A percentile compares a stretch with the other conserved stretches of the same genome.
These are phyloP conservation scores for Akebia trifoliata DNA, from an alignment of 164 flowering plant genomes.

Conservation along the genomic window DNA sequence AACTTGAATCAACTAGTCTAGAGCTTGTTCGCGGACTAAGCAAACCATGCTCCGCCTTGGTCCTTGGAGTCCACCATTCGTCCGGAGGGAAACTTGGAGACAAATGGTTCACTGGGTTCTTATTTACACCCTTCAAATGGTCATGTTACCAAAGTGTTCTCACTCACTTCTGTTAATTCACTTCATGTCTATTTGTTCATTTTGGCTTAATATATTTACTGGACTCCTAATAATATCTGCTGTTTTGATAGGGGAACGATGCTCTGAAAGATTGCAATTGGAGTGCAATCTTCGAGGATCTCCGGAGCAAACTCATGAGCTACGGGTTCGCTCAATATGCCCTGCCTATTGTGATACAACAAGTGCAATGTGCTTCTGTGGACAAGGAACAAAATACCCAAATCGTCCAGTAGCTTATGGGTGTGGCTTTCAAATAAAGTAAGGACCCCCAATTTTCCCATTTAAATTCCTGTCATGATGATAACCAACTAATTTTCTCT, in stretches of 20 bases:
- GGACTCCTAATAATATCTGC: constrained; percentile 4
- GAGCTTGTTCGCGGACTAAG: too few relatives aligned
- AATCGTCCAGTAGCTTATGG: constrained; percentile 91
- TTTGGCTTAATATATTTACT: too few relatives aligned
- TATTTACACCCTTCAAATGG: too few relatives aligned
- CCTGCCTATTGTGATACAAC: constrained; percentile 83
- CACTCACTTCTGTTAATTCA: too few relatives aligned
- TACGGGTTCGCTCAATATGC: constrained; percentile 92
- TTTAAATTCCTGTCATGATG: not conserved
- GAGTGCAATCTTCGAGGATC: constrained; percentile 64
- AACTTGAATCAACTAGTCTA: too few relatives aligned
- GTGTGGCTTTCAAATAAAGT: constrained; percentile 84
- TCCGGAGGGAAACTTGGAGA: too few relatives aligned
- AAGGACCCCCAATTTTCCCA: constrained; percentile 4
- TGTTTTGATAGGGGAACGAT: constrained; percentile 63
- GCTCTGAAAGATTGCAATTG: constrained; percentile 58
- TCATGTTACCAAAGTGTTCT: too few relatives aligned
- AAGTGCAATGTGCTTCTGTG: constrained; percentile 97
- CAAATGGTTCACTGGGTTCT: too few relatives aligned
- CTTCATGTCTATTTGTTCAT: too few relatives aligned
- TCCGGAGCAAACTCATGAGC: constrained; percentile 69
- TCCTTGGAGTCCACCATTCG: too few relatives aligned
- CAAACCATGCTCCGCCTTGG: too few relatives aligned
- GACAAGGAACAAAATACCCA: constrained; percentile 93
- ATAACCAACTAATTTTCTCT: not conserved